These are phyloP conservation scores for Microascus cirrosus DNA, from an alignment of 2,329 filamentous ascomycete species.

Conservation along the genomic window DNA sequence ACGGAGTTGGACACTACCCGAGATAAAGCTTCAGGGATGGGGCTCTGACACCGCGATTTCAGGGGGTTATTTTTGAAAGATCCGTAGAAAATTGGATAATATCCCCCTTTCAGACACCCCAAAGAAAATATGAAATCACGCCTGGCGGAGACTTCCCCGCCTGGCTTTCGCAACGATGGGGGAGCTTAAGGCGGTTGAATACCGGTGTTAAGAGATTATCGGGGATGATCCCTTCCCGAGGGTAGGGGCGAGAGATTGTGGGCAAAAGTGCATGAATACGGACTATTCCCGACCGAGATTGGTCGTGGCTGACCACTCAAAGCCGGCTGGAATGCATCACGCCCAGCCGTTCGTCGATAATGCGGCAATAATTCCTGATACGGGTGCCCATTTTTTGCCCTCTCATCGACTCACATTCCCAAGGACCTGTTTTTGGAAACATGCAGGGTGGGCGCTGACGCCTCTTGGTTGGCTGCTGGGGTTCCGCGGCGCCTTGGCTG, in stretches of 20 bases:
- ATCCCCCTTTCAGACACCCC: no score
- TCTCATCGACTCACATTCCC: neutral
- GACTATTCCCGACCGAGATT: neutral
- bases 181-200: neutral
- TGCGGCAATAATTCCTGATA: neutral
- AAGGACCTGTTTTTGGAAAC: neutral
- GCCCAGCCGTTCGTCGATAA: neutral
- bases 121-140: neutral
- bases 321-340: neutral
- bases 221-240: neutral
- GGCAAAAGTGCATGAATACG: neutral
- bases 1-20: no score
- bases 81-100: no score
- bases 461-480: neutral
- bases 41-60: neutral
- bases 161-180: neutral
- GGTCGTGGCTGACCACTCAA: neutral
- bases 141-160: neutral
- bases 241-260: neutral
- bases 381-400: neutral
- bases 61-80: no score
- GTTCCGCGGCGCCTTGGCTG: neutral
- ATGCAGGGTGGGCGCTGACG: neutral
- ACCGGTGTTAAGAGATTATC: neutral
- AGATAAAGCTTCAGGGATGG: no score